phyloP scores from a whole-genome alignment of 192 early-diverging fungal genomes.

The Phlyctochytrium arcticum region DNA sequence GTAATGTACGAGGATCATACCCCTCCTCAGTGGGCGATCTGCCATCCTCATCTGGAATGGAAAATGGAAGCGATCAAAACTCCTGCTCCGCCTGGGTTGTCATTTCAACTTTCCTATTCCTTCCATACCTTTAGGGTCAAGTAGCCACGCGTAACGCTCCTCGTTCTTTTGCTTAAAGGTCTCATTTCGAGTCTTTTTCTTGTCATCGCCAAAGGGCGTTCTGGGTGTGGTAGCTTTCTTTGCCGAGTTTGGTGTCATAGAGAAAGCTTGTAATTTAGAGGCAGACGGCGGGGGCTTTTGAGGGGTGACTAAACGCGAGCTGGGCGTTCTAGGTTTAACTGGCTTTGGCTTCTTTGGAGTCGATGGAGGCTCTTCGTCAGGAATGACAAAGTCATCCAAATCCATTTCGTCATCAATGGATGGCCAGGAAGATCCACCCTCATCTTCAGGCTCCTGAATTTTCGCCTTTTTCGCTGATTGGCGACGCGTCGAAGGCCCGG shows the following conservation, averaged over 20 bases:
- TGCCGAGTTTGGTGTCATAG: conserved; percentile 7
- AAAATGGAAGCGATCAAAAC: conserved; percentile 11
- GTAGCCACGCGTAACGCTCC: conserved; percentile 81
- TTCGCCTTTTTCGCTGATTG: neutral
- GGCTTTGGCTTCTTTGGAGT: neutral
- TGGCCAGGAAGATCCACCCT: neutral
- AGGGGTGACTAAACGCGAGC: neutral
- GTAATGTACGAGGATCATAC: conserved; percentile 91
- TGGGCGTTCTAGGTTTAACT: no score
- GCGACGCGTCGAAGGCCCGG: neutral
- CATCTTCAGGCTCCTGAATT: neutral
- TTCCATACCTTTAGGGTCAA: conserved; percentile 65
- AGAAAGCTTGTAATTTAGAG: neutral
- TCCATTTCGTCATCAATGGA: neutral
- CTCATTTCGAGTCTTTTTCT: conserved; percentile 7
- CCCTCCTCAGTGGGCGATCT: conserved; percentile 53
- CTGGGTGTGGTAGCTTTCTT: neutral
- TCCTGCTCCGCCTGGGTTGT: no score
- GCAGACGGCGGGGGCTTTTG: conserved; percentile 2
- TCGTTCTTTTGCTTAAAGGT: conserved; percentile 81
- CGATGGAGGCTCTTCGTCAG: neutral
- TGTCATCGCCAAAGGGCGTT: neutral
- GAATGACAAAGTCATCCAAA: neutral
- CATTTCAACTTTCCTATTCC: no score
- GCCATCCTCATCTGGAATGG: neutral